phyloP scores from a whole-genome alignment of 495 filamentous ascomycete genomes.

The Aspergillus indologenus region DNA sequence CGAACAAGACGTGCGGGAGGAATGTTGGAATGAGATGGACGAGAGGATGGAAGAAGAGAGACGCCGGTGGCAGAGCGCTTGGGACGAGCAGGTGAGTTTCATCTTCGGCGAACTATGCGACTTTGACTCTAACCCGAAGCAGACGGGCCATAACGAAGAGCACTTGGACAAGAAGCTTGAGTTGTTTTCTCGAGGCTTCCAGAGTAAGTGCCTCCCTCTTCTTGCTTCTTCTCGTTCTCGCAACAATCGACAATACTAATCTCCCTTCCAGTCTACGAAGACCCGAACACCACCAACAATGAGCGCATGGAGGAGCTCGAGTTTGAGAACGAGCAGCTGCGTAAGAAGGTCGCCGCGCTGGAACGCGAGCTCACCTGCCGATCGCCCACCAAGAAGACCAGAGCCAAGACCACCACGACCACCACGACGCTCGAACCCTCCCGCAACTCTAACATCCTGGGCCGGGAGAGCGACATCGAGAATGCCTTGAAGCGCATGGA shows the following conservation, averaged over 20 bases:
- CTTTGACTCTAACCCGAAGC: conserved; percentile 18
- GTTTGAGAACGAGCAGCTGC: conserved; percentile 47
- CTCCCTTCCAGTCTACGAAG: conserved; percentile 45
- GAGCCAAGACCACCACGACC: conserved; percentile 16
- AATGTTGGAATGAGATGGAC: conserved; percentile 85
- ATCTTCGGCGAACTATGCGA: too few species aligned
- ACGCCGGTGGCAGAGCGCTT: conserved; percentile 68
- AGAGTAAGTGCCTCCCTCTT: conserved; percentile 36
- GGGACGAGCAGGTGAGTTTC: conserved; percentile 65
- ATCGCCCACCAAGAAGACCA: conserved; percentile 46
- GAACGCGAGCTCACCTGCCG: conserved; percentile 47
- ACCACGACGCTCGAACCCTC: conserved; percentile 21
- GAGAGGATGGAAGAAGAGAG: conserved; percentile 67
- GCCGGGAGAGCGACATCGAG: conserved; percentile 45
- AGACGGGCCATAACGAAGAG: conserved; percentile 63
- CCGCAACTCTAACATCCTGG: conserved; percentile 27
- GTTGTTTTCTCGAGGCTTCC: conserved; percentile 69
- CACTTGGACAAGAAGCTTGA: conserved; percentile 90
- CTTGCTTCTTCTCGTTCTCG: neutral
- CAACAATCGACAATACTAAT: conserved; percentile 11
- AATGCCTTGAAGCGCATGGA: conserved; percentile 44
- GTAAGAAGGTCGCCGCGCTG: conserved; percentile 40
- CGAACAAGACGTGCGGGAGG: conserved; percentile 86
- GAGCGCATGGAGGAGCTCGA: conserved; percentile 43
- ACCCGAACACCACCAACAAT: conserved; percentile 33